Evolutionary conservation across 2,329 filamentous ascomycete genomes (phyloP), one percentile per base, ranked within the genome.

Genomic region (Colletotrichum sp.): DNA sequence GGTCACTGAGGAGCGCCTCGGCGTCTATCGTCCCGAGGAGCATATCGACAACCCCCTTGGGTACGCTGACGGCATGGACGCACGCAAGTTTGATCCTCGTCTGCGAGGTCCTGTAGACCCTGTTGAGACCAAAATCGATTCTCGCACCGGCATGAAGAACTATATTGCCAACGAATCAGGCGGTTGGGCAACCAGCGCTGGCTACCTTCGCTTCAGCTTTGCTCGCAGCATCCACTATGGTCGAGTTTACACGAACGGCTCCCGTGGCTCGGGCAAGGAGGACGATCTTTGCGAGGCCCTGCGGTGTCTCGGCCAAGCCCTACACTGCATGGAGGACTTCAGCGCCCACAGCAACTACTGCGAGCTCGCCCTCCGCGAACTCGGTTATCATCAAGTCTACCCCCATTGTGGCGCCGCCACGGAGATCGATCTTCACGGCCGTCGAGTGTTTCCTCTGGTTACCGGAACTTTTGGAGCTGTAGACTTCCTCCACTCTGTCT

Each of bases 141-240:
- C 87, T 39, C 87, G 90, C 8, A 97, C 95, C 1, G 96, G 96
- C n/a, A 98, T 99, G 96, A 99, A 98, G 86, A 98, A 98, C 83
- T 99, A 99, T 84, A 98, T 99, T 79, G 93, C 96, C 76, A 98
- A 98, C 81, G 96, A 98, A 83, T 88, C 86, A 16, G 95, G 96
- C 6, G 90, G 91, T 55, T 98, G 96, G 94, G 95, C 96, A 2
- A 99, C 97, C 25, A 98, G 96, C 77, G 88, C 94, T 9, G 96
- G 94, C 52, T 98, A 96, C 81, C 89, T 98, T 75, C 92, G 93
- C 79, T 95, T 92, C 85, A 96, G 94, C 79, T 88, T 97, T 77
- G 89, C 89, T 16, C 91, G 94, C 75, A 91, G 93, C 82, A 94
- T 96, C 77, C 94, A 96, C 84, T 96, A 91, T 79, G 95, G 94